These are phyloP conservation scores for Skeletonema marinoi DNA, from an alignment of 108 stramenopile species.

Conservation along the genomic window DNA sequence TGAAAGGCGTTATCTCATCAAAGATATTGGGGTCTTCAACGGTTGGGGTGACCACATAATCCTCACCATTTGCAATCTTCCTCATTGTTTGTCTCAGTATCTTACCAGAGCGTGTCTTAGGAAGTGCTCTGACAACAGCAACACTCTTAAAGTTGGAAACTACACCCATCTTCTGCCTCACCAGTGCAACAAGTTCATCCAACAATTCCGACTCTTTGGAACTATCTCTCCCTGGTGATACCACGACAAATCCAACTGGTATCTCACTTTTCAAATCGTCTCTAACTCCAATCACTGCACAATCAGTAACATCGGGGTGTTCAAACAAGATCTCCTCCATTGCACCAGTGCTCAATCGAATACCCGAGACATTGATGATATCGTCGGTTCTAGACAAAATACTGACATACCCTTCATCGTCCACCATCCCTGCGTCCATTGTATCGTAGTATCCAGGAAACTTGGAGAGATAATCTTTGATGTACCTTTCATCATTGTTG, in stretches of 20 bases:
- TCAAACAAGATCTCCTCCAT: slow-evolving; percentile 73
- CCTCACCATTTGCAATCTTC: slow-evolving; percentile 68
- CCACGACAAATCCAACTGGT: slow-evolving; percentile 71
- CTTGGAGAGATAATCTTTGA: slow-evolving; percentile 51
- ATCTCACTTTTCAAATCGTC: slow-evolving; percentile 74
- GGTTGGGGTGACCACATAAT: slow-evolving; percentile 67
- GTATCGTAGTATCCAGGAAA: slow-evolving; percentile 75
- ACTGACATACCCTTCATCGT: slow-evolving; percentile 76
- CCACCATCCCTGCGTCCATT: slow-evolving; percentile 69
- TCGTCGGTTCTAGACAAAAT: slow-evolving; percentile 83
- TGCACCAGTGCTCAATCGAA: slow-evolving; percentile 67
- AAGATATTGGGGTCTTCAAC: slow-evolving; percentile 75
- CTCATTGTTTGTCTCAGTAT: slow-evolving; percentile 66
- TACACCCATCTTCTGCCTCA: slow-evolving; percentile 68
- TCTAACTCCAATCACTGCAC: slow-evolving; percentile 67
- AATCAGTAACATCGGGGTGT: slow-evolving; percentile 68
- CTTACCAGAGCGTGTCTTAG: slow-evolving; percentile 84
- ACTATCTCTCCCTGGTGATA: slow-evolving; percentile 30
- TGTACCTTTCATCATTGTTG: slow-evolving; percentile 62
- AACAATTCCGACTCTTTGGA: slow-evolving; percentile 17
- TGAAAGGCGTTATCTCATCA: slow-evolving; percentile 42
- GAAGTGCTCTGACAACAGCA: slow-evolving; percentile 57
- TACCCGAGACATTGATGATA: slow-evolving; percentile 76
- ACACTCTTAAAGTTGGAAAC: slow-evolving; percentile 70
- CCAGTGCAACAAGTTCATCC: slow-evolving; percentile 54